A percentile compares a stretch with the other conserved stretches of the same genome.
These are phyloP conservation scores for Corchorus olitorius DNA, from an alignment of 345 rosid species.

Conservation along the genomic window DNA sequence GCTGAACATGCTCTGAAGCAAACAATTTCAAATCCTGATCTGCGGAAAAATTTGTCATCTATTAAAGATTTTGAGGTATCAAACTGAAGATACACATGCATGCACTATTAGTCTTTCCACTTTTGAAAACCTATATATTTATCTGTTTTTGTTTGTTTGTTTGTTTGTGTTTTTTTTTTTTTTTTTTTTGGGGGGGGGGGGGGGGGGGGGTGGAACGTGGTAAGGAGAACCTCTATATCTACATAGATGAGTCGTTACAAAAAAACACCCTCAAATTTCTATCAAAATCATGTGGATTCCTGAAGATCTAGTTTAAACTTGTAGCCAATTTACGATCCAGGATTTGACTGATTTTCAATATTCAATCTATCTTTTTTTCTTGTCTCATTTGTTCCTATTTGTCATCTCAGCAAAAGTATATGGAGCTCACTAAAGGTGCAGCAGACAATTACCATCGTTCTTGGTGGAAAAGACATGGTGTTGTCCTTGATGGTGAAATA, in stretches of 20 bases:
- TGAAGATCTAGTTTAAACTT: neutral
- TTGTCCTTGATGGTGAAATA: slow-evolving; percentile 96
- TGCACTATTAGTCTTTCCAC: neutral
- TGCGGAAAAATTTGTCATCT: slow-evolving; percentile 78
- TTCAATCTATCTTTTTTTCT: slow-evolving; percentile 8
- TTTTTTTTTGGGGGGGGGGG: too few relatives aligned
- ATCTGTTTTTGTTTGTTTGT: neutral
- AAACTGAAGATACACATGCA: neutral
- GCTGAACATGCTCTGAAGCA: slow-evolving; percentile 79
- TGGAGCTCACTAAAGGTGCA: slow-evolving; percentile 92
- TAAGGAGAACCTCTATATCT: neutral
- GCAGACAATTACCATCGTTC: slow-evolving; percentile 93
- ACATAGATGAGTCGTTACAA: neutral
- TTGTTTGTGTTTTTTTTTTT: too few relatives aligned
- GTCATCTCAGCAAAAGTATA: slow-evolving; percentile 78
- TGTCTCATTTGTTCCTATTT: slow-evolving; percentile 19
- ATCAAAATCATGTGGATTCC: neutral
- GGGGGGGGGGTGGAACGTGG: too few relatives aligned
- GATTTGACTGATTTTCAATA: neutral
- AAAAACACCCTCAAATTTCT: neutral
- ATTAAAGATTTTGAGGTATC: slow-evolving; percentile 84
- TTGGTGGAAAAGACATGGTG: slow-evolving; percentile 99
- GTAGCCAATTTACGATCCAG: neutral
- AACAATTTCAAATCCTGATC: slow-evolving; percentile 72
- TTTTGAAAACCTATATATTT: neutral